Conservation (phyloP, 306 rosid genomes). For the Dalbergia cochinchinensis region DNA sequence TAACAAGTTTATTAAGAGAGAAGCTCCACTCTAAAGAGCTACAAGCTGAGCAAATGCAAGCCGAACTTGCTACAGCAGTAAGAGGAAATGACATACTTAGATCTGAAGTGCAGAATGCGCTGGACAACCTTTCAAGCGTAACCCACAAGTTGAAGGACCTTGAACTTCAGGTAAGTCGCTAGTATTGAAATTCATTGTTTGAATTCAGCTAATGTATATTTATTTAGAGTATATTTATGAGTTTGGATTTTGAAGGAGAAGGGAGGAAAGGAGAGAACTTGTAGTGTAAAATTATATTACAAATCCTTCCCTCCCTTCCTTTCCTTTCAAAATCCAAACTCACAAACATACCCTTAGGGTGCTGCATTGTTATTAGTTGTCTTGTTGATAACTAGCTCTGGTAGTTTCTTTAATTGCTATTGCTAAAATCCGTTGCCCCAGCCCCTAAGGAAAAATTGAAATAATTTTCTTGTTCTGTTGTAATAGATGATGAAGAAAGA, state of each 20-base stretch:
- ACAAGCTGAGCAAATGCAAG: constrained; percentile 89
- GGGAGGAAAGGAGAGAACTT: no score
- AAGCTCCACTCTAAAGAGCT: constrained; percentile 85
- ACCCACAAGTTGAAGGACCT: constrained; percentile 78
- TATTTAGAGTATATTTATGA: no score
- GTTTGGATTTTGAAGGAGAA: no score
- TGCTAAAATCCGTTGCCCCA: constrained; percentile 23
- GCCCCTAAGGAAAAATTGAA: neutral
- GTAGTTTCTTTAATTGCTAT: constrained; percentile 6
- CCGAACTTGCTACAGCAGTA: constrained; percentile 88
- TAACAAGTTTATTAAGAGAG: constrained; percentile 81
- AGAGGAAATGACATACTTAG: constrained; percentile 88
- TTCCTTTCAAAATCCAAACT: no score
- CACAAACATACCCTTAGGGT: no score
- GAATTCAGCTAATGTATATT: constrained; percentile 8
- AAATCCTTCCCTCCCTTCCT: no score
- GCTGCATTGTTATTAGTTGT: neutral
- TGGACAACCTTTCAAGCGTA: constrained; percentile 73
- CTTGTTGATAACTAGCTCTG: constrained; percentile 6
- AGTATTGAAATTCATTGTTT: constrained; percentile 25
- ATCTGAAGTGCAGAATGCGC: constrained; percentile 80
- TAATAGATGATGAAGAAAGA: constrained; percentile 83
- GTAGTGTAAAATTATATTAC: no score
- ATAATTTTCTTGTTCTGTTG: neutral
- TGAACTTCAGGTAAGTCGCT: constrained; percentile 78